Evolutionary conservation across 2,329 filamentous ascomycete species (phyloP), one percentile per base, ranked within the genome.

Genomic region (Zalaria sp.): DNA sequence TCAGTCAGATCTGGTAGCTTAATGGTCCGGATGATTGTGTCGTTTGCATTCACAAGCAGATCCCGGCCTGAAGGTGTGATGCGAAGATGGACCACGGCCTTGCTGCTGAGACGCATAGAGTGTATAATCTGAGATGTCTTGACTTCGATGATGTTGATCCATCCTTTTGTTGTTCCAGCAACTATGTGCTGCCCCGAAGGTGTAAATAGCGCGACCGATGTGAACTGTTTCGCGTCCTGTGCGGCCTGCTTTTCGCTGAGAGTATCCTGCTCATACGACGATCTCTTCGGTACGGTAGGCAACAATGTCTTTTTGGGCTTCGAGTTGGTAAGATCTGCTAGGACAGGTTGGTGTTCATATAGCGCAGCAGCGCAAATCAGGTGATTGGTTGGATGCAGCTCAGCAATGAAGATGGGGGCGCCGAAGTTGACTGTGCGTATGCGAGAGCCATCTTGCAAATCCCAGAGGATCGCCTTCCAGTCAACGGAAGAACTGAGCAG

Each of bases 381-480:
- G 58, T 87, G 83, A 49, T 94, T 86, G 64, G 77, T 81, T 3
- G 91, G 89, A 61, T 98, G 86, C 43, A 98, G 69, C 64, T 98
- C 91, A 3, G 89, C 93, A 52, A 93, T 93, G 64, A 95, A 98
- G 29, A 94, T 84, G 1, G 89, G 87, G 3, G 88, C 86, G 50
- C 89, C 81, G 56, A 98, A 94, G 50, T 87, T 83, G 53, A 95
- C 82, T 51, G 85, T 88, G 49, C 88, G 81, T 54, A 88, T 68
- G 45, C 83, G 70, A 49, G 71, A 71, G 56, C 79, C 75, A 60
- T 81, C 72, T 56, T 81, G 73, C 44, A 98, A 68, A 61, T 98
- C 91, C 91, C 91, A 98, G 1, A 98, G 71, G 39, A 94, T 87
- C 48, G 83, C 88, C 63, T 93, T 93, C 84, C 89, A 96, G 55